A percentile compares a stretch with the other conserved stretches of the same genome.
Evolutionary conservation across 2,329 filamentous ascomycete genomes (phyloP).

Genomic region (Aspergillus vadensis): DNA sequence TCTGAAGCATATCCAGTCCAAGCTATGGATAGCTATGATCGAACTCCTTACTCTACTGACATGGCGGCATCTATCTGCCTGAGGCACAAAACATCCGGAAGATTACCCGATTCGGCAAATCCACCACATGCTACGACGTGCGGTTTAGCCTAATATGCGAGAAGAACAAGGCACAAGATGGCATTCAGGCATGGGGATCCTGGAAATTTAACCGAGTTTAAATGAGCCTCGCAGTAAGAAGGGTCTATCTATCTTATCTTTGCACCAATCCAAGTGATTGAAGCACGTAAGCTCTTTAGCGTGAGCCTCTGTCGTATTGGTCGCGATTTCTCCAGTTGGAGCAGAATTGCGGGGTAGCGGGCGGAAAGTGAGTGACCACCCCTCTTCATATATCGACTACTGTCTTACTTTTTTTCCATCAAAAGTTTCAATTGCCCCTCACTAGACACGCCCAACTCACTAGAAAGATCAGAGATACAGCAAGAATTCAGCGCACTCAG

Average conservation of each 20-base stretch:
- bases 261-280: too few species aligned
- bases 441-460: not conserved
- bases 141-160: conserved; percentile 10
- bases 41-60: not conserved
- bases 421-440: not conserved
- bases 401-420: not conserved
- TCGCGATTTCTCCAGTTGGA: not conserved
- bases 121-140: not conserved
- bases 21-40: not conserved
- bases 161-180: not conserved
- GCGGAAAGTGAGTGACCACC: not conserved
- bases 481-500: not conserved
- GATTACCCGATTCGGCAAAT: conserved; percentile 8
- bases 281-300: not conserved
- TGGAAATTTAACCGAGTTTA: conserved; percentile 2
- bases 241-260: too few species aligned
- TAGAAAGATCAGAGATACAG: not conserved
- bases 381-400: not conserved
- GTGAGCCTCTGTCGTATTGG: conserved; percentile 1
- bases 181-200: not conserved
- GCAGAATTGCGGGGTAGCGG: conserved; percentile 7
- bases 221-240: not conserved
- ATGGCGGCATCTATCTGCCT: not conserved
- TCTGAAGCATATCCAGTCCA: not conserved
- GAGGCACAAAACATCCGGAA: conserved; percentile 1